Percentiles rank a stretch among this genome's conserved stretches.
These are phyloP conservation scores for Lecanicillium sp. DNA, from an alignment of 2,329 filamentous ascomycete genomes.

Conservation along the genomic window DNA sequence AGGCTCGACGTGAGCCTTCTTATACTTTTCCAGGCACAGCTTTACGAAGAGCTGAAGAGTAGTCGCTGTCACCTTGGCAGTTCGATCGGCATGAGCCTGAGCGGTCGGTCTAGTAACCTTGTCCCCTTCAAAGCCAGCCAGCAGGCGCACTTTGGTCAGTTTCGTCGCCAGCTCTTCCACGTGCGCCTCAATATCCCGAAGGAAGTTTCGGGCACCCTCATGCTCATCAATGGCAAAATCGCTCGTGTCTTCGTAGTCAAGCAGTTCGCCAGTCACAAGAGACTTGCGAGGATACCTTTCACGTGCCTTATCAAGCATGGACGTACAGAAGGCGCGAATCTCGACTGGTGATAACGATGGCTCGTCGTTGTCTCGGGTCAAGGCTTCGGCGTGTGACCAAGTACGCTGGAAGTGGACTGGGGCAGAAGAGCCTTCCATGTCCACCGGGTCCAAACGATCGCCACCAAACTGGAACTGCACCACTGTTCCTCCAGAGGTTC, in stretches of 20 bases:
- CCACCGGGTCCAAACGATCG: constrained; percentile 88
- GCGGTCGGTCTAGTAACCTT: constrained; percentile 14
- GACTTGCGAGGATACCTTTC: constrained; percentile 53
- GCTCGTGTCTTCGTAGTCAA: constrained; percentile 63
- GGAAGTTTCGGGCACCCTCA: constrained; percentile 76
- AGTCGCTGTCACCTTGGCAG: constrained; percentile 72
- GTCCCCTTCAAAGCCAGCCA: constrained; percentile 39
- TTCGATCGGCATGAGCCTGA: constrained; percentile 53
- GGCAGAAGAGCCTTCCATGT: constrained; percentile 92
- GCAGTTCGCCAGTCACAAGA: constrained; percentile 51
- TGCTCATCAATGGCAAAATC: constrained; percentile 67
- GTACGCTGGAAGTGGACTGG: constrained; percentile 90
- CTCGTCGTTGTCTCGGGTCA: constrained; percentile 75
- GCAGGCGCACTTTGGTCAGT: constrained; percentile 45
- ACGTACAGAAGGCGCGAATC: constrained; percentile 60
- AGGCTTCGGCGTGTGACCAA: constrained; percentile 70
- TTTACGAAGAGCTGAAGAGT: constrained; percentile 72
- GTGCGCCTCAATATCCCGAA: constrained; percentile 69
- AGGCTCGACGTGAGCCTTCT: constrained; percentile 83
- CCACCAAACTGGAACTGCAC: constrained; percentile 98
- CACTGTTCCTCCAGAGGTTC: constrained; percentile 79
- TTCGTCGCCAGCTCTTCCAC: constrained; percentile 55
- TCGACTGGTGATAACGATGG: constrained; percentile 65
- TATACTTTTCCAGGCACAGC: constrained; percentile 82
- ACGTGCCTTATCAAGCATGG: constrained; percentile 61